phyloP scores from a whole-genome alignment of 2,329 filamentous ascomycete genomes.

The Exophiala sideris region DNA sequence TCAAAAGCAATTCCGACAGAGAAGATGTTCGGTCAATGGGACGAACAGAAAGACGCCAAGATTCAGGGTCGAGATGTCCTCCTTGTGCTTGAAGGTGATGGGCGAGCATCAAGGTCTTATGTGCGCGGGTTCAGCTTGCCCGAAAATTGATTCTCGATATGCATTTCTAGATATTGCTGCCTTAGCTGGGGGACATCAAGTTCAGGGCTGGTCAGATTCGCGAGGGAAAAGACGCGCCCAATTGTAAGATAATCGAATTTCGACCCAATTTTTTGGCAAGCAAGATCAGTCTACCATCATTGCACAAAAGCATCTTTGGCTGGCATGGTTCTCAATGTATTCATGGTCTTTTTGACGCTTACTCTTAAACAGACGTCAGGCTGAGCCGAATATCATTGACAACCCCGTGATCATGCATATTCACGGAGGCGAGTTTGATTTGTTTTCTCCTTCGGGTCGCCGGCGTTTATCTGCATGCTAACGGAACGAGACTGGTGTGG shows the following conservation, averaged over 20 bases:
- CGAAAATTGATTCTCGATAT: conserved; percentile 20
- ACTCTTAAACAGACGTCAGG: background rate
- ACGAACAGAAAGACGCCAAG: conserved; percentile 72
- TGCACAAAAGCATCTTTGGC: too few relatives aligned
- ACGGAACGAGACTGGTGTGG: background rate
- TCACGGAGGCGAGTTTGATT: too few relatives aligned
- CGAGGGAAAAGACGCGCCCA: conserved; percentile 1
- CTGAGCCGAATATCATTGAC: background rate
- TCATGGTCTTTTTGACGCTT: conserved; percentile 1
- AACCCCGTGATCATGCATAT: background rate
- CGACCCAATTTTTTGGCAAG: background rate
- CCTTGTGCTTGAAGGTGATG: conserved; percentile 73
- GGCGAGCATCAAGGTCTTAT: conserved; percentile 47
- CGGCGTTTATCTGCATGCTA: background rate
- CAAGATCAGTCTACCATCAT: background rate
- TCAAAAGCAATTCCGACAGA: conserved; percentile 35
- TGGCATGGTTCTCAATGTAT: background rate
- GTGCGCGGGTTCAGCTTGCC: conserved; percentile 39
- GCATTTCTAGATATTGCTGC: conserved; percentile 21
- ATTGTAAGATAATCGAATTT: conserved; percentile 14
- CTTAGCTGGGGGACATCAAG: background rate
- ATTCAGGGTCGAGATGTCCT: conserved; percentile 85
- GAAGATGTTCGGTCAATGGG: conserved; percentile 67
- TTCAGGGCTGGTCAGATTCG: background rate
- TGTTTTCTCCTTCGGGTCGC: background rate